Base-by-base conservation (phyloP, 2,329 filamentous ascomycete genomes). In the Fusarium sp. region DNA sequence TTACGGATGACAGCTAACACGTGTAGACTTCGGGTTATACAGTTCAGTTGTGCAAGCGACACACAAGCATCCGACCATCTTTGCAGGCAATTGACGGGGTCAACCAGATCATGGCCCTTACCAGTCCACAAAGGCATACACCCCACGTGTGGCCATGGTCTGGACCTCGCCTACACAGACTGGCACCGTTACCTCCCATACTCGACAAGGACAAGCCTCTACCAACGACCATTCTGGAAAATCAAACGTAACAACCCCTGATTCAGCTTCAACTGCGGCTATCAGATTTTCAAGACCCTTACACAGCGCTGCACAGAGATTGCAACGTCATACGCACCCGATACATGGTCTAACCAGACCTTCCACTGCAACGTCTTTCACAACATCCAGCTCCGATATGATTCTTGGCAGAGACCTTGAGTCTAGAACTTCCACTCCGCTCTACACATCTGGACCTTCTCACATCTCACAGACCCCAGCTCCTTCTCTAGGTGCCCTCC, bases 31-130 rank as follows among this genome's bases (percentile, higher is more conserved):
- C 81, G 86, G 86, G 57, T 87, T 93, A 37, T 92, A 90, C 66
- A 90, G 93, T 62, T 89, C 91, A 0, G 92, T 98, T 6, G 95
- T 97, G 18, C 93, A 98, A 63, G 91, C 90, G 38, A 96, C 94
- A 37, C 95, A 98, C 82, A 88, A 90, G 53, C 89, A 94, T 79
- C 93, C 92, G 77, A 85, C 90, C 67, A 91, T 98, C 55, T 98
- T 98, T 79, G 75, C 83, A 77, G 87, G 89, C 59, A 78, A 81
- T 73, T 82, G 79, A 82, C 71, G 77, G 70, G 67, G 68, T 68
- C 59, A 71, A 74, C 75, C 76, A 73, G 75, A 74, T 67, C 75
- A 75, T 70, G 75, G 75, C 73, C 55, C 62, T 63, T 60, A 56
- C 54, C 69, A 64, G 62, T 58, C 65, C 48, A 48, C 61, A 48